Evolutionary conservation across 2,329 filamentous ascomycete species (phyloP).

Genomic region (Neofusicoccum ribis): DNA sequence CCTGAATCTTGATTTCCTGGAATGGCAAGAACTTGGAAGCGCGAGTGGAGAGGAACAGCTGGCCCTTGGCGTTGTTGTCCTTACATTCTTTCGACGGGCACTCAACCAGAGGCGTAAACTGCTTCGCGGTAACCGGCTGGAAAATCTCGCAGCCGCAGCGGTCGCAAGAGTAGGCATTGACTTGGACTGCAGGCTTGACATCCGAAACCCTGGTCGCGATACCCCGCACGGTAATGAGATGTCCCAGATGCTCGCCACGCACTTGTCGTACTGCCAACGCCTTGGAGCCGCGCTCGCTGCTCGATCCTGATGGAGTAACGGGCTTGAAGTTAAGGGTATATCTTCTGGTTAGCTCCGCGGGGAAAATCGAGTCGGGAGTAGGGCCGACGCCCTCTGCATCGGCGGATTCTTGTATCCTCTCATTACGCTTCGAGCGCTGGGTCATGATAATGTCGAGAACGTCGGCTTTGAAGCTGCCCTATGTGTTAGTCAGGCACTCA

Average conservation of each 20-base stretch:
- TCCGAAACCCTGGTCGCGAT: slow-evolving; percentile 96
- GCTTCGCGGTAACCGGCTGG: slow-evolving; percentile 88
- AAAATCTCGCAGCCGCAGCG: slow-evolving; percentile 96
- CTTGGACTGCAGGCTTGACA: slow-evolving; percentile 95
- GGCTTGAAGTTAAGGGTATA: slow-evolving; percentile 98
- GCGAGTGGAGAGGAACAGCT: slow-evolving; percentile 90
- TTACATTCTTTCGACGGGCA: slow-evolving; percentile 91
- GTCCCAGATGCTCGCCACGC: slow-evolving; percentile 86
- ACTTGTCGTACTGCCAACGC: slow-evolving; percentile 90
- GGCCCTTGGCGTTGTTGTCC: slow-evolving; percentile 86
- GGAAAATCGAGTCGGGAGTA: slow-evolving; percentile 79
- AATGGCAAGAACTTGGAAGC: slow-evolving; percentile 97
- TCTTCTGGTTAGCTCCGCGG: slow-evolving; percentile 84
- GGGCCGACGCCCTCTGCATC: slow-evolving; percentile 47
- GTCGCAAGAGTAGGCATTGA: slow-evolving; percentile 97
- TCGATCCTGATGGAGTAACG: slow-evolving; percentile 69
- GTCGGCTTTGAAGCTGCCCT: slow-evolving; percentile 84
- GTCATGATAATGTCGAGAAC: slow-evolving; percentile 96
- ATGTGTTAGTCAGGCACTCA: background rate
- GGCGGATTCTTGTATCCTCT: slow-evolving; percentile 58
- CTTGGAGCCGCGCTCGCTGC: slow-evolving; percentile 58
- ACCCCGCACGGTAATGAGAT: slow-evolving; percentile 89
- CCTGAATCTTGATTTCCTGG: slow-evolving; percentile 97
- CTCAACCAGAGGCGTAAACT: slow-evolving; percentile 81
- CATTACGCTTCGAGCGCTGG: slow-evolving; percentile 83